These are phyloP conservation scores for Ogataea angusta DNA, from an alignment of 805 yeast genomes.

Conservation along the genomic window DNA sequence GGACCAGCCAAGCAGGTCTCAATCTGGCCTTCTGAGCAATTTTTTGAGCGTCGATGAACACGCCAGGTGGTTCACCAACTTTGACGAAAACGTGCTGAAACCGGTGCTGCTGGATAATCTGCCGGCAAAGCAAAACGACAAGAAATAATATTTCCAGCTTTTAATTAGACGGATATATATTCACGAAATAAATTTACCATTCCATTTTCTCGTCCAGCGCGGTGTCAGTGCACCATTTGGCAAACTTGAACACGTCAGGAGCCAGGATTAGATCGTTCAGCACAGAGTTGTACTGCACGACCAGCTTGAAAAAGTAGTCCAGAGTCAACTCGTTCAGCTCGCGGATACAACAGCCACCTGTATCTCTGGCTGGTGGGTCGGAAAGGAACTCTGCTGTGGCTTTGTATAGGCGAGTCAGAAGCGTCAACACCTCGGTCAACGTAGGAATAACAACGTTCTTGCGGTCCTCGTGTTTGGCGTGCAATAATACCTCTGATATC, in stretches of 20 bases:
- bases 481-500: slow-evolving; percentile 52
- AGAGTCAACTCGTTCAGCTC: slow-evolving; percentile 62
- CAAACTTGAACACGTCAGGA: slow-evolving; percentile 62
- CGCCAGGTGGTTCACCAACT: slow-evolving; percentile 87
- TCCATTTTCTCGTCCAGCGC: slow-evolving; percentile 49
- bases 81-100: slow-evolving; percentile 90
- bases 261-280: slow-evolving; percentile 62
- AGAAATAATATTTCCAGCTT: slow-evolving; percentile 2
- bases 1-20: slow-evolving; percentile 1
- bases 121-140: slow-evolving; percentile 27
- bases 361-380: slow-evolving; percentile 30
- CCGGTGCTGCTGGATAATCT: slow-evolving; percentile 78
- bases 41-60: slow-evolving; percentile 56
- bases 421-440: slow-evolving; percentile 56
- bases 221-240: slow-evolving; percentile 69
- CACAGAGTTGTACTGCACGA: slow-evolving; percentile 58
- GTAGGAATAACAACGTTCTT: slow-evolving; percentile 49
- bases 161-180: slow-evolving; percentile 1
- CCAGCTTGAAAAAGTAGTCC: slow-evolving; percentile 61
- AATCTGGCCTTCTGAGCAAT: slow-evolving; percentile 26
- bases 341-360: slow-evolving; percentile 43
- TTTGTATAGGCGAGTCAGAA: slow-evolving; percentile 59
- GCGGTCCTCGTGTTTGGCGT: slow-evolving; percentile 64
- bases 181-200: slow-evolving; percentile 5
- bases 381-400: slow-evolving; percentile 46